Base-by-base conservation (phyloP, 805 yeast species). In the Naumovozyma castellii region DNA sequence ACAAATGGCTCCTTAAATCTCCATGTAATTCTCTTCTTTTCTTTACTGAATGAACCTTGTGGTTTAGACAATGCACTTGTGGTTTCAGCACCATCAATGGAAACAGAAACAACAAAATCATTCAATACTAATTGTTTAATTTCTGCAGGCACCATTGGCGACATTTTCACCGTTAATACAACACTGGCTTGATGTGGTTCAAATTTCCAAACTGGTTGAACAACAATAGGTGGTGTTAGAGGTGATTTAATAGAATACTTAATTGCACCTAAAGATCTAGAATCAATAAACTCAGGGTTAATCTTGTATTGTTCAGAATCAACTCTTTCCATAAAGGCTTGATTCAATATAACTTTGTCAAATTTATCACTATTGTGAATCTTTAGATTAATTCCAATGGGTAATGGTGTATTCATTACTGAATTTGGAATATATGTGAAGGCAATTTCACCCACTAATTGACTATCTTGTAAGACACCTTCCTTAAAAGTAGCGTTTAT, bases 161-260 rank as follows among this genome's bases (percentile, higher is more conserved):
- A 48, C 30, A 75, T 50, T 28, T 55, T 54, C 45, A 85, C 63
- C 15, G 81, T 77, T 42, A 90, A 69, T 64, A 88, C 83, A 42
- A 90, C 81, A 49, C 94, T 80, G 1, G 96, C 79, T 64, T 87
- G 95, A 40, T 72, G 79, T 15, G 72, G 71, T 59, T 88, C 96
- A 56, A 81, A 82, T 54, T 87, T 82, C 97, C 97, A 92, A 34
- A 81, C 75, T 32, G 95, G 96, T 31, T 77, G 70, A 35, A 90
- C 70, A 20, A 74, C 59, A 18, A 90, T 61, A 10, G 97, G 97
- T 29, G 32, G 32, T 5, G 15, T 29, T 13, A 29, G 5, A 8
- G 80, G 57, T 42, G 68, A 64, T 32, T 71, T 70, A 37, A 75
- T 54, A 56, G 80, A 69, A 56, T 88, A 90, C 57, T 84, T 84